Evolutionary conservation across 768 basidiomycete species (phyloP), one percentile per base, ranked within the genome.

Genomic region (Astraeus odoratus): DNA sequence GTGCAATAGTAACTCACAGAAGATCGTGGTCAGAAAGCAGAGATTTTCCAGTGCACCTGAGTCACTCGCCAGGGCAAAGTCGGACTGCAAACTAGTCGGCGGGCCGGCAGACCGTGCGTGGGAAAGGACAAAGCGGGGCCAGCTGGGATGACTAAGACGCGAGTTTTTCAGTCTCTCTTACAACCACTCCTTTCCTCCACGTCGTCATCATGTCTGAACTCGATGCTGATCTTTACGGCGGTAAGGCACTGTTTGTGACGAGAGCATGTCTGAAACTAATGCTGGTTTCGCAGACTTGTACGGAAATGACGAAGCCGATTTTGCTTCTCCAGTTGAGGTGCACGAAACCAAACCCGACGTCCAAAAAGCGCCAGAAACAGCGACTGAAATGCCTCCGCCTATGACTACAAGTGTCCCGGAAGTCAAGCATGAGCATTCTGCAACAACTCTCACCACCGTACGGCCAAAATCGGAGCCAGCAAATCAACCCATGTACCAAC

Each of bases 211-310:
- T 85, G 85, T 80, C 83, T 51, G 86, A 87, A 69, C 82, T 87
- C 64, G 86, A 91, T 64, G 86, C 86, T 67, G 90, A 92, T 64
- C 76, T 92, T 43, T 93, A 93, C 58, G 87, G 88, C 57, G 90
- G 90, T 87, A 60, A 46, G 80, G 19, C 1, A 39, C 12, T 18
- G 10, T 35, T 16, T 23, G 4, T 22, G 25, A 24, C 8, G 18
- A 39, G 41, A 85, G 86, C 60, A 77, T 88, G 38, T 89, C 87
- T 58, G 74, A 70, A 39, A 72, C 68, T 41, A 75, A 75, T 40
- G 85, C n/a, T 16, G 24, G 4, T 22, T 27, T 24, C 8, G 18
- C 40, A 42, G 85, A 86, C 60, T 77, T 88, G 38, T 89, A 88
- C 58, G 74, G 71, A 39, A 72, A 69, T 41, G 76, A 75, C 42